These are phyloP conservation scores for Arachis hypogaea DNA, from an alignment of 306 rosid species.

Conservation along the genomic window DNA sequence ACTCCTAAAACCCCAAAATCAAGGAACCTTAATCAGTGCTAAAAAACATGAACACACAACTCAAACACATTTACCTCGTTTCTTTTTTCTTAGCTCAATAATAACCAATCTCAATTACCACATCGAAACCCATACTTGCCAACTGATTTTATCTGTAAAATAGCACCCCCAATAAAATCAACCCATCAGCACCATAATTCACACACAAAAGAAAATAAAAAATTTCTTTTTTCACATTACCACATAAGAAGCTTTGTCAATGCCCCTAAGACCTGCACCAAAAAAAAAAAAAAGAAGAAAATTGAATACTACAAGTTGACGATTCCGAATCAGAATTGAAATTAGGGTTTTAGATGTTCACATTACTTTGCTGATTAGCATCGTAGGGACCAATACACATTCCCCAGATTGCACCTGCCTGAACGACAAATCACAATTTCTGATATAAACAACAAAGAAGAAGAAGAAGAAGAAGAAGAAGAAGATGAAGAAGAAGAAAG, in stretches of 20 bases:
- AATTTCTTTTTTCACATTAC: slow-evolving; percentile 41
- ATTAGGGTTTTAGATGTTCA: neutral
- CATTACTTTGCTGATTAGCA: slow-evolving; percentile 63
- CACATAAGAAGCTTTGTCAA: slow-evolving; percentile 67
- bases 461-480: neutral
- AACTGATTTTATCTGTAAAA: slow-evolving; percentile 62
- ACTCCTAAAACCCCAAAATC: slow-evolving; percentile 56
- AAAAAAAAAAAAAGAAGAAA: neutral
- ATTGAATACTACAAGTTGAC: slow-evolving; percentile 1
- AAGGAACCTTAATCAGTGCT: slow-evolving; percentile 23
- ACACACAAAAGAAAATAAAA: neutral
- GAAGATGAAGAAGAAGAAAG: neutral
- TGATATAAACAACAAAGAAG: neutral
- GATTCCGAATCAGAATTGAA: slow-evolving; percentile 7
- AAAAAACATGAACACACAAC: slow-evolving; percentile 33
- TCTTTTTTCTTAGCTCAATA: too few species aligned
- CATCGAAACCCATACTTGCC: slow-evolving; percentile 58
- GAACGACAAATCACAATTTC: slow-evolving; percentile 39
- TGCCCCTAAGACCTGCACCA: slow-evolving; percentile 66
- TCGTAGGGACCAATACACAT: slow-evolving; percentile 75
- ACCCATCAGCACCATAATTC: slow-evolving; percentile 33
- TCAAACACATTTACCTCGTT: neutral
- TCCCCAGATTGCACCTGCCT: slow-evolving; percentile 96
- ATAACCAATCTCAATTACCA: slow-evolving; percentile 57
- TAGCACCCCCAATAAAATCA: slow-evolving; percentile 8